Conservation (phyloP, 257 asterid species). For the Solanum microdontum region DNA sequence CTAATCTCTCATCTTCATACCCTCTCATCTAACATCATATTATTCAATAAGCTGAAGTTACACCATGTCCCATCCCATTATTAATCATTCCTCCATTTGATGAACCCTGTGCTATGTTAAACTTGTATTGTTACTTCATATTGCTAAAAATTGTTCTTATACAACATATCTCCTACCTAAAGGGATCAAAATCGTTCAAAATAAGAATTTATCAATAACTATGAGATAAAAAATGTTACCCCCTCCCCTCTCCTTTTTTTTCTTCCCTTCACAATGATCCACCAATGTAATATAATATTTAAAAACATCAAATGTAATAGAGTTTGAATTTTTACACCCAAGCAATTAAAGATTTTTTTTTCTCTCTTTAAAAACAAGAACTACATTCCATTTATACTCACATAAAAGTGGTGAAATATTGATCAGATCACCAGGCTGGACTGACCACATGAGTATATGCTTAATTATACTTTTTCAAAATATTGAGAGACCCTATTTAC, state of each 20-base stretch:
- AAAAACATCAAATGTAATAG: not conserved
- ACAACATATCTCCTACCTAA: accelerated
- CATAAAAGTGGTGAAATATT: not conserved
- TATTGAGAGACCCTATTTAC: not conserved
- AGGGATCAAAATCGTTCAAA: too few relatives aligned
- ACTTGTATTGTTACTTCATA: too few relatives aligned
- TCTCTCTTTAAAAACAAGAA: not conserved
- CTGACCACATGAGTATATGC: not conserved
- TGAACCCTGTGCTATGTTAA: not conserved
- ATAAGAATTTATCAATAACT: not conserved
- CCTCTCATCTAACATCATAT: not conserved
- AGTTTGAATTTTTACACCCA: not conserved
- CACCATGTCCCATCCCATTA: not conserved
- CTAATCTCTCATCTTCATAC: not conserved
- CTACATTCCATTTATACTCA: not conserved
- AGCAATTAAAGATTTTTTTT: not conserved
- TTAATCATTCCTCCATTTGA: not conserved
- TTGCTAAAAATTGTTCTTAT: not conserved
- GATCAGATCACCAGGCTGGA: slow-evolving; percentile 5
- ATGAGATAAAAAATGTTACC: not conserved
- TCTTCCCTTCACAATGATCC: too few relatives aligned
- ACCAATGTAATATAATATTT: not conserved
- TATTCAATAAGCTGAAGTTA: not conserved
- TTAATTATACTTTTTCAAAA: not conserved
- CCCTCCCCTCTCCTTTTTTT: too few relatives aligned